phyloP scores from a whole-genome alignment of 345 rosid genomes.

The Geranium brycei region DNA sequence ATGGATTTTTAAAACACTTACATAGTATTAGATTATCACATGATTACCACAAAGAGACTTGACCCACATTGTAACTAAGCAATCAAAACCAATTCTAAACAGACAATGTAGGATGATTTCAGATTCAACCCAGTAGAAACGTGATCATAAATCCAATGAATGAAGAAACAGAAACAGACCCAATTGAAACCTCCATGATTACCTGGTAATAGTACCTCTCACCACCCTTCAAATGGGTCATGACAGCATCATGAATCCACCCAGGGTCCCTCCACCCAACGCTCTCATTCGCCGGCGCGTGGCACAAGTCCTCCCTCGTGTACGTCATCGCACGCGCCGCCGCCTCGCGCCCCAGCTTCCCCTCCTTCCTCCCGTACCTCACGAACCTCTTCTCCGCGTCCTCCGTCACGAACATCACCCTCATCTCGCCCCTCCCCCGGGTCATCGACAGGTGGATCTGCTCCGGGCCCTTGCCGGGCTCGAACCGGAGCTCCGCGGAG shows the following conservation, averaged over 20 bases:
- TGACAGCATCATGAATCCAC: slow-evolving; percentile 62
- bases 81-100: not conserved
- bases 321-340: slow-evolving; percentile 53
- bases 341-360: slow-evolving; percentile 16
- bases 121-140: too few relatives aligned
- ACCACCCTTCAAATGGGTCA: slow-evolving; percentile 48
- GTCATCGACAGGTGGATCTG: slow-evolving; percentile 70
- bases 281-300: slow-evolving; percentile 58
- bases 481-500: slow-evolving; percentile 36
- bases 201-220: slow-evolving; percentile 63
- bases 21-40: too few relatives aligned
- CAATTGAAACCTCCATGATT: not conserved
- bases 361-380: slow-evolving; percentile 50
- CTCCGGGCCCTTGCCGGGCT: slow-evolving; percentile 37
- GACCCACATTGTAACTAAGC: too few relatives aligned
- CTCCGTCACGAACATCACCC: slow-evolving; percentile 70
- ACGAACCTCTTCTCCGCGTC: slow-evolving; percentile 53
- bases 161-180: not conserved
- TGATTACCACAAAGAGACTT: too few relatives aligned
- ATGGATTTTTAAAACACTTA: too few relatives aligned
- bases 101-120: not conserved
- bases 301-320: slow-evolving; percentile 67
- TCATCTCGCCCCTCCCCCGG: slow-evolving; percentile 51
- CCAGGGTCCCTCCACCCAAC: slow-evolving; percentile 96
- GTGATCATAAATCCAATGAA: too few relatives aligned